Evolutionary conservation across 1,284 basidiomycete species (phyloP).

Genomic region (Trichosporon sp.): DNA sequence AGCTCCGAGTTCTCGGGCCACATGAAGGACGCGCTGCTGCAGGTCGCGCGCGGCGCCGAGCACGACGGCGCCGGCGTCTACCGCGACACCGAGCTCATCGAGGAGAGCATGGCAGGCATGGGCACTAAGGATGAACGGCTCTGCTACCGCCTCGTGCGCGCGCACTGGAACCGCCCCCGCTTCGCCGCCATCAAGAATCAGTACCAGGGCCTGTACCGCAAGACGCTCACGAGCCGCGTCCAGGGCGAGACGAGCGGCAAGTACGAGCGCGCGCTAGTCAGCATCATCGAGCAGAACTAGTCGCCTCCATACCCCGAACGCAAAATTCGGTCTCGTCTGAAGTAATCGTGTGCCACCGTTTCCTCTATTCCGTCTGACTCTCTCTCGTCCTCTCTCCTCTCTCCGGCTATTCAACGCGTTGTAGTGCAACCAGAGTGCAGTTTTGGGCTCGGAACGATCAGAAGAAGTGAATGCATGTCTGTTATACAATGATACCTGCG

Average conservation of each 20-base stretch:
- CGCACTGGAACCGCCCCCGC: conserved; percentile 48
- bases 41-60: conserved; percentile 43
- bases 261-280: conserved; percentile 41
- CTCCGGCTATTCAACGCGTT: neutral
- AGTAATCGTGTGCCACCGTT: neutral
- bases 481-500: conserved; percentile 21
- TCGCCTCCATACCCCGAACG: too few species aligned
- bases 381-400: neutral
- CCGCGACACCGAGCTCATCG: conserved; percentile 43
- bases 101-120: conserved; percentile 46
- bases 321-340: neutral
- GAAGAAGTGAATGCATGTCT: conserved; percentile 22
- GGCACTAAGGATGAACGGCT: conserved; percentile 51
- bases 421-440: neutral
- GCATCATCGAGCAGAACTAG: conserved; percentile 36
- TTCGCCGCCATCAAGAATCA: conserved; percentile 47
- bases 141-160: conserved; percentile 45
- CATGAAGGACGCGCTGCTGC: conserved; percentile 45
- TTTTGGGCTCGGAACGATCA: neutral
- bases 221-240: conserved; percentile 35
- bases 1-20: conserved; percentile 50
- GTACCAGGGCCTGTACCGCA: conserved; percentile 40
- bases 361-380: neutral
- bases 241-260: conserved; percentile 50
- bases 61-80: conserved; percentile 44